phyloP scores from a whole-genome alignment of 805 yeast species.

The Zygosaccharomyces gambellarensis region DNA sequence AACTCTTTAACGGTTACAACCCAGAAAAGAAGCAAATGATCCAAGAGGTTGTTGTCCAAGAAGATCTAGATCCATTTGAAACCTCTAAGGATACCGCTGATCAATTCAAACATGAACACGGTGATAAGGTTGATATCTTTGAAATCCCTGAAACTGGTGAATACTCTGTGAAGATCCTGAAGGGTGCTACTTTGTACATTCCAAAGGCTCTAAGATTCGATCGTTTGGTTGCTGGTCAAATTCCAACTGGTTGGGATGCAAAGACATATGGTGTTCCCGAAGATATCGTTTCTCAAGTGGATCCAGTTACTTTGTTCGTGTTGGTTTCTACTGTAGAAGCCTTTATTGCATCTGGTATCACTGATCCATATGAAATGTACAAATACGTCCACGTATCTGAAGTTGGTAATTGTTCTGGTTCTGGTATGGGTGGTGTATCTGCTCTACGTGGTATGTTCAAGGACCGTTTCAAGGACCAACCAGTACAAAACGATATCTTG shows the following conservation, averaged over 20 bases:
- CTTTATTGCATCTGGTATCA: constrained; percentile 85
- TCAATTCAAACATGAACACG: constrained; percentile 90
- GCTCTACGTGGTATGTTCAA: constrained; percentile 97
- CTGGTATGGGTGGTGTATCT: constrained; percentile 99
- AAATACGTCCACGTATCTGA: constrained; percentile 97
- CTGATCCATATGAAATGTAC: constrained; percentile 98
- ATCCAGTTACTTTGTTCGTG: constrained; percentile 88
- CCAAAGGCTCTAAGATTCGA: constrained; percentile 74
- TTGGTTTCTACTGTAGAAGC: constrained; percentile 96
- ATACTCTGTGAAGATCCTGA: constrained; percentile 80
- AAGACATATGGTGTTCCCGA: constrained; percentile 91
- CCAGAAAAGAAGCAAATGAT: constrained; percentile 89
- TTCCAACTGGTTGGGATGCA: constrained; percentile 98
- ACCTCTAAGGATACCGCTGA: constrained; percentile 92
- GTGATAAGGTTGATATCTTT: constrained; percentile 87
- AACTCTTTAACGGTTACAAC: constrained; percentile 87
- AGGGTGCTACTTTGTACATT: constrained; percentile 86
- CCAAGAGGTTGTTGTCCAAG: constrained; percentile 95
- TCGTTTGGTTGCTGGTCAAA: constrained; percentile 71
- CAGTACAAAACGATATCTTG: constrained; percentile 93
- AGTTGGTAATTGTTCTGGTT: constrained; percentile 98
- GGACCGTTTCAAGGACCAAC: constrained; percentile 87
- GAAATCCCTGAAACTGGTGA: constrained; percentile 88
- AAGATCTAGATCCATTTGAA: constrained; percentile 94
- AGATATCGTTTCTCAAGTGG: constrained; percentile 90